Percentiles rank a stretch among this genome's conserved stretches.
These are phyloP conservation scores for Nadsonia fulvescens DNA, from an alignment of 805 yeast genomes.

Conservation along the genomic window DNA sequence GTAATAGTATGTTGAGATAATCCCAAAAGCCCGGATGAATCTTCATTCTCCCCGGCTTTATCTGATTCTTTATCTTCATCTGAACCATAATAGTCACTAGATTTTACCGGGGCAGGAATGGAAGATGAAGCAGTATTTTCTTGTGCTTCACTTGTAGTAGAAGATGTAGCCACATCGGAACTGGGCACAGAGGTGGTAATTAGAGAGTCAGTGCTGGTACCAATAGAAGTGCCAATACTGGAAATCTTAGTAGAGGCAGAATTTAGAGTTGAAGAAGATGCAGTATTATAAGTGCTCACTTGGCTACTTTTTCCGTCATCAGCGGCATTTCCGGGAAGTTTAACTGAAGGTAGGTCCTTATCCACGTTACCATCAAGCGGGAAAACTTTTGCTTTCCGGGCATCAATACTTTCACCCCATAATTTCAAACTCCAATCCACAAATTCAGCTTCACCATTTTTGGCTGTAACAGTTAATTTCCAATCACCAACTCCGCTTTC, in stretches of 20 bases:
- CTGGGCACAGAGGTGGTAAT: too few relatives aligned
- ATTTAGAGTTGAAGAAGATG: too few relatives aligned
- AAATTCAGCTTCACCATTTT: constrained; percentile 22
- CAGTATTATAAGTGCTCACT: constrained; percentile 1
- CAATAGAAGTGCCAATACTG: too few relatives aligned
- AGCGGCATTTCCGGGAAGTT: too few relatives aligned
- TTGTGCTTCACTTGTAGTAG: constrained; percentile 6
- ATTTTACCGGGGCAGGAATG: too few relatives aligned
- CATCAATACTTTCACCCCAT: constrained; percentile 66
- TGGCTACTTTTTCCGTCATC: constrained; percentile 1
- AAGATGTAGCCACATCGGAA: constrained; percentile 6
- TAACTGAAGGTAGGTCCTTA: constrained; percentile 27
- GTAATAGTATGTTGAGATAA: constrained; percentile 13
- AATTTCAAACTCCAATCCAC: constrained; percentile 59
- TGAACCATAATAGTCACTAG: too few relatives aligned
- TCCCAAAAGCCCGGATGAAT: constrained; percentile 18
- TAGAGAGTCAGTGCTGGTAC: too few relatives aligned
- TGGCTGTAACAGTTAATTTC: constrained; percentile 39
- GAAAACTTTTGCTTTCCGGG: constrained; percentile 38
- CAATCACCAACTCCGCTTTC: constrained; percentile 66
- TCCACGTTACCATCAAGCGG: constrained; percentile 23
- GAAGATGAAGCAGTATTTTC: constrained; percentile 7
- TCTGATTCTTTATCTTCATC: too few relatives aligned
- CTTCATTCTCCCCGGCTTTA: too few relatives aligned
- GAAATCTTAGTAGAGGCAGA: too few relatives aligned